Evolutionary conservation across 129 eudicot species (phyloP), one percentile per base, ranked within the genome.

Genomic region (Pittosporum tobira): DNA sequence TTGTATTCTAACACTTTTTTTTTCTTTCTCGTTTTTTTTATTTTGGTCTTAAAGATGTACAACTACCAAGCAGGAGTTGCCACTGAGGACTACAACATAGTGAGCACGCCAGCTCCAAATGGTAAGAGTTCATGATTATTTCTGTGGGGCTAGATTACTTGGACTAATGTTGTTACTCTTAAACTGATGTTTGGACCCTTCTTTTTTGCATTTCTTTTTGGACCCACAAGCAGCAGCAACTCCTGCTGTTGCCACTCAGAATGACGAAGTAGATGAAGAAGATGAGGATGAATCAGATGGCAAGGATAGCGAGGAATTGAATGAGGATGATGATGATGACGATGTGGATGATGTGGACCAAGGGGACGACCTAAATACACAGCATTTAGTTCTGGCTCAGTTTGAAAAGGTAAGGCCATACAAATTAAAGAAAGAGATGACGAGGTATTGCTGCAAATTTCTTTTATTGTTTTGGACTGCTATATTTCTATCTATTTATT

Each of bases 391-490:
- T 70, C 59, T 86, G 63, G 96, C 98, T 23, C 95, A 91, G 71
- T 91, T 91, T 63, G 98, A 91, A 77, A 86, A 91, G 98, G 98
- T 91, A 65, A n/a, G n/a, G n/a, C n/a, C n/a, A n/a, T n/a, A n/a
- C n/a, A n/a, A n/a, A n/a, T n/a, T n/a, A n/a, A n/a, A n/a, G n/a
- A n/a, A n/a, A n/a, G n/a, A n/a, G n/a, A n/a, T n/a, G n/a, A n/a
- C n/a, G n/a, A n/a, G n/a, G n/a, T n/a, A n/a, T n/a, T n/a, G n/a
- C n/a, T n/a, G n/a, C n/a, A n/a, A n/a, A n/a, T n/a, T n/a, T n/a
- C n/a, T n/a, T n/a, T n/a, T n/a, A n/a, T n/a, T n/a, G n/a, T n/a
- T n/a, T n/a, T n/a, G n/a, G n/a, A n/a, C n/a, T n/a, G n/a, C n/a
- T n/a, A n/a, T n/a, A n/a, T n/a, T n/a, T n/a, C n/a, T n/a, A n/a